phyloP scores from a whole-genome alignment of 2,329 filamentous ascomycete species.

The Diaporthe sp. region DNA sequence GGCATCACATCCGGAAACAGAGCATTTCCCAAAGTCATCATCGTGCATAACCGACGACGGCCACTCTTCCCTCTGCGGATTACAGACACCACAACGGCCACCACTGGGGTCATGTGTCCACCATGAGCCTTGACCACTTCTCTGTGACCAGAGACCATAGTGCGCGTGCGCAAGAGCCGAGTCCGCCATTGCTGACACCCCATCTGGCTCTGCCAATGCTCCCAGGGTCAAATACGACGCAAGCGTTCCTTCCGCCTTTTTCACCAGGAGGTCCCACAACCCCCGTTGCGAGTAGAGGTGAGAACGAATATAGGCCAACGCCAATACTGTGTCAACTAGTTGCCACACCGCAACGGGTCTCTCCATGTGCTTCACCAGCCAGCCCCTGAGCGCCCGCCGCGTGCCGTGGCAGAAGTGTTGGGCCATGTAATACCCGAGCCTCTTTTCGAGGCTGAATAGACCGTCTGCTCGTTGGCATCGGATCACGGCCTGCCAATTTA shows the following conservation, averaged over 20 bases:
- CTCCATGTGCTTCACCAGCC: neutral
- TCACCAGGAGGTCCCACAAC: neutral
- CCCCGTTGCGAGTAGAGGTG: neutral
- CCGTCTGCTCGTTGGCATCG: neutral
- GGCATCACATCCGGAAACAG: neutral
- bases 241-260: neutral
- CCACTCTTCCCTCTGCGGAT: neutral
- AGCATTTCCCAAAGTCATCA: neutral
- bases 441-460: neutral
- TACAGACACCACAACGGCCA: neutral
- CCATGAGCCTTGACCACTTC: too few species aligned
- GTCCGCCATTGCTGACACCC: neutral
- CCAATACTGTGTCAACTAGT: neutral
- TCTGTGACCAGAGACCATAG: neutral
- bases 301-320: neutral
- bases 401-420: neutral
- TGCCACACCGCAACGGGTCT: too few species aligned
- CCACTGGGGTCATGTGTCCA: accelerated
- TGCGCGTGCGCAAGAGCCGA: slow-evolving; percentile 25
- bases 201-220: neutral
- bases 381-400: neutral
- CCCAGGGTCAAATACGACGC: neutral
- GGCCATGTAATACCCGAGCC: neutral
- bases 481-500: neutral
- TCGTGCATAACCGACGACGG: neutral